Percentiles rank a stretch among this genome's conserved stretches.
phyloP scores from a whole-genome alignment of 139 green algal species.

The Coelastrella sp. region DNA sequence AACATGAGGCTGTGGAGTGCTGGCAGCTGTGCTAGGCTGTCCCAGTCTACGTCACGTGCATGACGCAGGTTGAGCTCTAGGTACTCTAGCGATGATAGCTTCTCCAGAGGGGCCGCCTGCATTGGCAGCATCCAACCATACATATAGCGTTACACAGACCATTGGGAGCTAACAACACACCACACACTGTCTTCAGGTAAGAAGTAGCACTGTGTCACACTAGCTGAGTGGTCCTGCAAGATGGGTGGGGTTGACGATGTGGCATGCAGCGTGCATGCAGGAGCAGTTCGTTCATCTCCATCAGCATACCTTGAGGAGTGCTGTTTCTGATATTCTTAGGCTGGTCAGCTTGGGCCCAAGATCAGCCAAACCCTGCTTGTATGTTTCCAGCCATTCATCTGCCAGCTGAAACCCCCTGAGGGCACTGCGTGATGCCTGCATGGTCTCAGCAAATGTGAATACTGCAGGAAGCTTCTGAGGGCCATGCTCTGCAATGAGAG shows the following conservation, averaged over 20 bases:
- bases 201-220: no score
- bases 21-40: neutral
- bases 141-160: no score
- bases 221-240: no score
- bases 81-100: neutral
- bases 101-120: neutral
- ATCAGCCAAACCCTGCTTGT: neutral
- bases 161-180: no score
- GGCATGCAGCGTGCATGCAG: no score
- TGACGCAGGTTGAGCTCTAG: conserved; percentile 27
- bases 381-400: neutral
- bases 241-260: no score
- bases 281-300: neutral
- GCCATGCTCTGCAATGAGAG: conserved; percentile 7
- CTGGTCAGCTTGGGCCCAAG: neutral
- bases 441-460: neutral
- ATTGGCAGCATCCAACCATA: no score
- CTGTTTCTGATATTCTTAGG: neutral
- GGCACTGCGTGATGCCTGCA: neutral
- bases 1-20: conserved; percentile 2
- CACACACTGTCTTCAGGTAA: no score
- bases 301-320: neutral
- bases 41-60: neutral
- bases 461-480: conserved; percentile 35
- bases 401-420: neutral